phyloP scores from a whole-genome alignment of 2,329 filamentous ascomycete species.

The Daldinia eschscholtzii region DNA sequence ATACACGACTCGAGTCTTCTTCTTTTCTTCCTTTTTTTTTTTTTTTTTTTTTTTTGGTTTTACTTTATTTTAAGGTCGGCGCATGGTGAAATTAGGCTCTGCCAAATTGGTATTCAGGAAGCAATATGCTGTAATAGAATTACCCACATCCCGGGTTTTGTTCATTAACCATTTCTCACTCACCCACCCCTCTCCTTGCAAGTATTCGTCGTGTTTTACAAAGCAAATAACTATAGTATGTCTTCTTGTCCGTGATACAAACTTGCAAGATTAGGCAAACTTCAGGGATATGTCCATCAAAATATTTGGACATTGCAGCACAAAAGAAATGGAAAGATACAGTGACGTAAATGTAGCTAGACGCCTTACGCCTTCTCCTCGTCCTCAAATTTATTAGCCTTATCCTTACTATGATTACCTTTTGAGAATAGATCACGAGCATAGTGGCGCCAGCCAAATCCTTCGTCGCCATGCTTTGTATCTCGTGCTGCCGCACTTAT shows the following conservation, averaged over 20 bases:
- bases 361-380: conserved; percentile 12
- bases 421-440: conserved; percentile 19
- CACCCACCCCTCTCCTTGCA: conserved; percentile 8
- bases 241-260: conserved; percentile 25
- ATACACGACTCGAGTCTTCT: too few species aligned
- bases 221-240: conserved; percentile 27
- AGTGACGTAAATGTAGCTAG: conserved; percentile 1
- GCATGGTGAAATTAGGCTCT: conserved; percentile 3
- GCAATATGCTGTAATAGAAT: conserved; percentile 25
- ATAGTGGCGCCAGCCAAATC: conserved; percentile 30
- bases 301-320: conserved; percentile 18
- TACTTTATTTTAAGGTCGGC: too few species aligned
- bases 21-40: too few species aligned
- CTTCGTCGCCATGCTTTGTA: conserved; percentile 1
- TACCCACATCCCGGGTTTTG: conserved; percentile 20
- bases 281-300: conserved; percentile 23
- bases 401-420: conserved; percentile 5
- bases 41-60: too few species aligned
- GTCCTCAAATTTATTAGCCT: background rate
- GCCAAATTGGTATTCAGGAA: conserved; percentile 8
- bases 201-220: conserved; percentile 9
- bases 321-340: conserved; percentile 24
- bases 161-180: conserved; percentile 12
- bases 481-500: conserved; percentile 13
- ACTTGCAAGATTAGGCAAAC: conserved; percentile 31